These are phyloP conservation scores for Senna siamea DNA, from an alignment of 306 rosid species.

Conservation along the genomic window DNA sequence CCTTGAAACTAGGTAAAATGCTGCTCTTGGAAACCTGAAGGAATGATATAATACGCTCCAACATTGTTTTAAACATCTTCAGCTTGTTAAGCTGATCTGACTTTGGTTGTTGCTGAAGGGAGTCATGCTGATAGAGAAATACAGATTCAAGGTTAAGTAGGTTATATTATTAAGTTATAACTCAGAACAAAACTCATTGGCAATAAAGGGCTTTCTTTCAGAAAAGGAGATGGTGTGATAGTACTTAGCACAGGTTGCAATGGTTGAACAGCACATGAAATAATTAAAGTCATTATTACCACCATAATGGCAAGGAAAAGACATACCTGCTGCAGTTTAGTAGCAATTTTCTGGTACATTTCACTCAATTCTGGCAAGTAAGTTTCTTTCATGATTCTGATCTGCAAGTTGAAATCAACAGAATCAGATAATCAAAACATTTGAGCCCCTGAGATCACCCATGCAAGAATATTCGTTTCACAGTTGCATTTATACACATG, in stretches of 20 bases:
- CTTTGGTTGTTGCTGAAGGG: slow-evolving; percentile 68
- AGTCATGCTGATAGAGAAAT: slow-evolving; percentile 67
- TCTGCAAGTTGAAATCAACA: slow-evolving; percentile 55
- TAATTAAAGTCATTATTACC: slow-evolving; percentile 10
- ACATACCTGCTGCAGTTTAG: slow-evolving; percentile 77
- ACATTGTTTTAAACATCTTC: slow-evolving; percentile 67
- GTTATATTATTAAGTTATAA: slow-evolving; percentile 18
- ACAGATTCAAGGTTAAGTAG: slow-evolving; percentile 28
- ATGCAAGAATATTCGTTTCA: slow-evolving; percentile 14
- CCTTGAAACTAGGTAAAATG: slow-evolving; percentile 51
- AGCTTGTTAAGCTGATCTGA: slow-evolving; percentile 69
- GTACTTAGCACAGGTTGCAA: slow-evolving; percentile 31
- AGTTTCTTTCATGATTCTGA: slow-evolving; percentile 70
- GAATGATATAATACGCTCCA: slow-evolving; percentile 70
- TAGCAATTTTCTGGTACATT: slow-evolving; percentile 69
- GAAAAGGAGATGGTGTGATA: slow-evolving; percentile 16
- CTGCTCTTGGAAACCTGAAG: slow-evolving; percentile 61
- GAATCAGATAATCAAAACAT: slow-evolving; percentile 28
- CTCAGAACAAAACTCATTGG: neutral
- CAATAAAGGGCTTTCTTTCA: slow-evolving; percentile 23
- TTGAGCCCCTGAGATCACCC: slow-evolving; percentile 29
- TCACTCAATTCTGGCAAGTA: slow-evolving; percentile 74
- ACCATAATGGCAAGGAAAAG: slow-evolving; percentile 16
- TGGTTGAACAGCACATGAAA: neutral
- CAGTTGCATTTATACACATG: slow-evolving; percentile 13